These are phyloP conservation scores for Clarkia xantiana DNA, from an alignment of 345 rosid species.

Conservation along the genomic window DNA sequence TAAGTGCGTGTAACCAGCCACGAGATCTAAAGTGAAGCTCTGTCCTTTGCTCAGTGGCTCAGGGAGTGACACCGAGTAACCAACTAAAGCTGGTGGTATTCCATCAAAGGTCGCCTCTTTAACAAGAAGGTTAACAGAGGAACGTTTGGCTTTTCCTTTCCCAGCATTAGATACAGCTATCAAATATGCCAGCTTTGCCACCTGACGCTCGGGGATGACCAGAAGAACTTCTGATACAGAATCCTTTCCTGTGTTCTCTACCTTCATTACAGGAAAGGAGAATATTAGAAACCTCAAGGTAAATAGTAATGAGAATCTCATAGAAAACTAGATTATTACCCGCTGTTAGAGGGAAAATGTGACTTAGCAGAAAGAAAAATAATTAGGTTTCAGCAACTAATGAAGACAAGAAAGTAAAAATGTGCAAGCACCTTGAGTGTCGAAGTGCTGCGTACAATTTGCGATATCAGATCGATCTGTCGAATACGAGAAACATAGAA, in stretches of 20 bases:
- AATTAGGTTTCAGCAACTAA: constrained; percentile 1
- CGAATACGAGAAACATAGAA: constrained; percentile 1
- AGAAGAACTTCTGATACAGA: constrained; percentile 54
- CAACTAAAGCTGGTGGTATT: constrained; percentile 41
- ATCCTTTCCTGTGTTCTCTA: constrained; percentile 54
- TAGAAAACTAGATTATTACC: too few species aligned
- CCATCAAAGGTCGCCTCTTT: constrained; percentile 25
- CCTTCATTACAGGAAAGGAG: constrained; percentile 21
- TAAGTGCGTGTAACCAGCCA: constrained; percentile 43
- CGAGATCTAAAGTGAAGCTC: constrained; percentile 44
- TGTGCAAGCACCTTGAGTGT: constrained; percentile 45
- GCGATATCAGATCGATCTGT: constrained; percentile 87
- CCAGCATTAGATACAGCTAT: constrained; percentile 35
- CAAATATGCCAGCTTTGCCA: constrained; percentile 55
- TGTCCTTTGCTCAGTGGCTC: constrained; percentile 45
- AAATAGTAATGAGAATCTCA: too few species aligned
- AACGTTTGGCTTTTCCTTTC: constrained; percentile 49
- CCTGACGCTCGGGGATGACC: constrained; percentile 59
- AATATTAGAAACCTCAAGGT: neutral
- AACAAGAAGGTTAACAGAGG: constrained; percentile 32
- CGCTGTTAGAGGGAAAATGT: too few species aligned
- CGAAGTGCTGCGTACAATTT: constrained; percentile 51
- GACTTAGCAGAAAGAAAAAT: neutral
- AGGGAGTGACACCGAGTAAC: constrained; percentile 51
- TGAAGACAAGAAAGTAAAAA: neutral